Evolutionary conservation across 2,329 filamentous ascomycete species (phyloP), one percentile per base, ranked within the genome.

Genomic region (Colletotrichum tanaceti): DNA sequence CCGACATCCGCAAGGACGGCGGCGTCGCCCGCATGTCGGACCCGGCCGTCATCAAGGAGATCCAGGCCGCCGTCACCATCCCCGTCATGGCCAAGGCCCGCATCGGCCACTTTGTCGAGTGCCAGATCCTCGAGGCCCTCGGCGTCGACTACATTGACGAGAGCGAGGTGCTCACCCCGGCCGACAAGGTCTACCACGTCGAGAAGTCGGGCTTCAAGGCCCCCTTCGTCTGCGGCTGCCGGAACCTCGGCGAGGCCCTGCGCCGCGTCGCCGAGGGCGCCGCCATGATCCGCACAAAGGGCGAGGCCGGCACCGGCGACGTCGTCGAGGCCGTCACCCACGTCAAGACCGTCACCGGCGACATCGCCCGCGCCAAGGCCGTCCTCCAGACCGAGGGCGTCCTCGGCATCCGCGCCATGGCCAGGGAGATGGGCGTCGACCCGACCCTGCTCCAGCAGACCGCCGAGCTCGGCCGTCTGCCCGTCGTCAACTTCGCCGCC

Each of bases 81-180:
- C 96, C 96, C 74, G 96, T 99, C 80, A 98, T 99, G 96, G 96
- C 96, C 72, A 99, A 99, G 85, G 95, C 95, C 28, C 89, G 96
- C 78, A 99, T 98, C 78, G 96, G 96, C 44, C 96, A 99, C 84
- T 94, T 98, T 74, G 95, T 98, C 75, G 96, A 99, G 85, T 98
- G 94, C 84, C 95, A 95, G 90, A 97, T 99, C 82, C 92, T 99
- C 77, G 93, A 98, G 86, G 90, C 93, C 66, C 90, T 98, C 63
- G 94, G 93, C 71, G 92, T 98, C 75, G 96, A 99, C 85, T 99
- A 97, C 85, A 96, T 99, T 74, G 94, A 99, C 82, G 96, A 99
- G 84, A 94, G 91, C 80, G 96, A 99, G 88, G 96, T 99, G 62
- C 89, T 99, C 61, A 99, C 96, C 5, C 95, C 95, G 1, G 96